These are phyloP conservation scores for Dalbergia cultrata DNA, from an alignment of 306 rosid genomes.

Conservation along the genomic window DNA sequence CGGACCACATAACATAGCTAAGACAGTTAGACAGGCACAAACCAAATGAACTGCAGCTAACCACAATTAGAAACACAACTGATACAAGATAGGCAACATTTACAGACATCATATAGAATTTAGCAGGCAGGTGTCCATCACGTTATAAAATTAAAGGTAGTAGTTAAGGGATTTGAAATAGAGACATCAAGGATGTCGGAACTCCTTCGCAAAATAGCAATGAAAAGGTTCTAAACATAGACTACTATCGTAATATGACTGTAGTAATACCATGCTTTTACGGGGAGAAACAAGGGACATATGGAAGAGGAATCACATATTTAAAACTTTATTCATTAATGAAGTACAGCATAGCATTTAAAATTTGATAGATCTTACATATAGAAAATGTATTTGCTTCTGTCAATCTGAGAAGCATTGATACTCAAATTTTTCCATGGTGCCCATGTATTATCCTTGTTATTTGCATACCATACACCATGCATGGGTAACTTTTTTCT, in stretches of 20 bases:
- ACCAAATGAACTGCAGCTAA: neutral
- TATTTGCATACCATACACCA: slow-evolving; percentile 3
- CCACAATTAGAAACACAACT: neutral
- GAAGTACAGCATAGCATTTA: neutral
- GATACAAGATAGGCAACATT: slow-evolving; percentile 10
- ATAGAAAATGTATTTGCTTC: neutral
- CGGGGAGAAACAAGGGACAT: neutral
- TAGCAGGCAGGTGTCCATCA: neutral
- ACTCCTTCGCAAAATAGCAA: neutral
- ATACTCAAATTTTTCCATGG: neutral
- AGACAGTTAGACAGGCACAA: neutral
- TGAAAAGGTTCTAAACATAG: slow-evolving; percentile 12
- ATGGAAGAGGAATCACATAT: neutral
- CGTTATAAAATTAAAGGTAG: slow-evolving; percentile 3
- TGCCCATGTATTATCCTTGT: neutral
- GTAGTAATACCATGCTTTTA: neutral
- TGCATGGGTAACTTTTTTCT: neutral
- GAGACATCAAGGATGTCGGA: neutral
- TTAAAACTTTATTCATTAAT: neutral
- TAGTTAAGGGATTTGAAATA: slow-evolving; percentile 1
- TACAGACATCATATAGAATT: slow-evolving; percentile 3
- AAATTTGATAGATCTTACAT: neutral
- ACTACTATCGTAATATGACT: neutral
- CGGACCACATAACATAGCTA: neutral
- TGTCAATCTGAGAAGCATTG: slow-evolving; percentile 1